Percentiles rank a stretch among this genome's conserved stretches.
Evolutionary conservation across 129 eudicot genomes (phyloP).

Genomic region (Helianthus tuberosus): DNA sequence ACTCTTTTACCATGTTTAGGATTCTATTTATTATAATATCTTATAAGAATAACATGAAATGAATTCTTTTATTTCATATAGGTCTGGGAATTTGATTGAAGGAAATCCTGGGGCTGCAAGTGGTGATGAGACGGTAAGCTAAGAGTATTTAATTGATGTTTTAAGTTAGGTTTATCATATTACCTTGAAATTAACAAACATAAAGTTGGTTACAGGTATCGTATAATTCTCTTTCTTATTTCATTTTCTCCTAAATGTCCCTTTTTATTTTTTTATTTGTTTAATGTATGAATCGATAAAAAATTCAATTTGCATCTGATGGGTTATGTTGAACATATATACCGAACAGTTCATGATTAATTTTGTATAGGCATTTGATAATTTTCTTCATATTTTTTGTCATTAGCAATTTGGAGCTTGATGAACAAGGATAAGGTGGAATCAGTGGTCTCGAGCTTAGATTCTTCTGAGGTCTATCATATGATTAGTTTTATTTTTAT

Average conservation of each 20-base stretch:
- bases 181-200: conserved; percentile 9
- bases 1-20: conserved; percentile 19
- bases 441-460: too few relatives aligned
- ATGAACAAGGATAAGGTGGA: too few relatives aligned
- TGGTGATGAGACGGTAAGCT: conserved; percentile 97
- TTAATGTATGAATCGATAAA: too few relatives aligned
- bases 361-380: too few relatives aligned
- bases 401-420: too few relatives aligned
- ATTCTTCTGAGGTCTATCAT: too few relatives aligned
- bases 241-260: conserved; percentile 50
- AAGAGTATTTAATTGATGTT: conserved; percentile 16
- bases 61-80: conserved; percentile 28
- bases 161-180: conserved; percentile 3
- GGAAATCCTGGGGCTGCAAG: conserved; percentile 82
- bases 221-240: conserved; percentile 90
- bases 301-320: too few relatives aligned
- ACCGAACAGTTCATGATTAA: too few relatives aligned
- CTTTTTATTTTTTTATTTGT: too few relatives aligned
- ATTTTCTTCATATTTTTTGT: too few relatives aligned
- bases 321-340: too few relatives aligned
- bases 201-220: conserved; percentile 63
- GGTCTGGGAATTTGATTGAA: conserved; percentile 90
- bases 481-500: too few relatives aligned
- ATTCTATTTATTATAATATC: not conserved
- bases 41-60: not conserved